Conservation (phyloP, 108 stramenopile species). For the Skeletonema menzelii region DNA sequence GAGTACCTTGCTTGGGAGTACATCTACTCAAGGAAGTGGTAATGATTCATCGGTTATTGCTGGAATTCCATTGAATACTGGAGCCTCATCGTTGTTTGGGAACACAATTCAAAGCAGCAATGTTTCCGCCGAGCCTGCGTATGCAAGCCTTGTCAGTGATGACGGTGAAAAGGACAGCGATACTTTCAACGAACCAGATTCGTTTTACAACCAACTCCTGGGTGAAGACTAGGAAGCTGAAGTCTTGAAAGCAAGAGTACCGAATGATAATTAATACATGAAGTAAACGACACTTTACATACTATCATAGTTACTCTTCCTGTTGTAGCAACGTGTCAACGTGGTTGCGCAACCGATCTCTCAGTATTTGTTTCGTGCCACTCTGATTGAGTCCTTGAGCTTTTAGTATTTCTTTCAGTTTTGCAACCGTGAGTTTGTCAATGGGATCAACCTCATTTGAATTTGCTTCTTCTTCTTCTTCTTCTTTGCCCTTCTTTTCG, state of each 20-base stretch:
- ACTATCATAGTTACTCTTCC: conserved; percentile 9
- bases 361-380: conserved; percentile 79
- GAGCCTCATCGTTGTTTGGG: conserved; percentile 23
- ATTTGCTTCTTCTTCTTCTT: background rate
- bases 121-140: conserved; percentile 21
- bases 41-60: conserved; percentile 32
- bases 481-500: conserved; percentile 9
- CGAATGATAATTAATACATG: no score
- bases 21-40: conserved; percentile 15
- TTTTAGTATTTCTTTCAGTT: conserved; percentile 76
- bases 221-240: conserved; percentile 28
- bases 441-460: conserved; percentile 60
- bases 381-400: conserved; percentile 65
- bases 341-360: conserved; percentile 72
- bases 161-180: conserved; percentile 32
- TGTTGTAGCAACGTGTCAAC: conserved; percentile 57
- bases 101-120: conserved; percentile 23
- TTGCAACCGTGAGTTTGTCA: conserved; percentile 66
- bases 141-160: conserved; percentile 35
- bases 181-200: conserved; percentile 40
- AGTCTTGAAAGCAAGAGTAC: background rate
- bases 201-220: conserved; percentile 46
- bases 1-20: conserved; percentile 22
- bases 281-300: background rate
- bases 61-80: conserved; percentile 38